These are phyloP conservation scores for Linanthus parryae DNA, from an alignment of 148 eudicot species.

Conservation along the genomic window DNA sequence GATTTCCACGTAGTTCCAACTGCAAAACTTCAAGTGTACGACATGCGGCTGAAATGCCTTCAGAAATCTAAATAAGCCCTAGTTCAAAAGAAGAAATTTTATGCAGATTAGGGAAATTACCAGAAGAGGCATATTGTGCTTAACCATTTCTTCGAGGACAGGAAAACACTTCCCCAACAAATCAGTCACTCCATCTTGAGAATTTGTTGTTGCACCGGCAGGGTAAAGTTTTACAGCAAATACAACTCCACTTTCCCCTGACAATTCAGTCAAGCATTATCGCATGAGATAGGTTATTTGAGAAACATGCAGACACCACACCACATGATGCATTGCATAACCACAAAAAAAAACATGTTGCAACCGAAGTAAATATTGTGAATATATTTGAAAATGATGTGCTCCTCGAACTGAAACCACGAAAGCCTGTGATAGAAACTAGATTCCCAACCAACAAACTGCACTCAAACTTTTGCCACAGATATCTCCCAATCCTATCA, in stretches of 20 bases:
- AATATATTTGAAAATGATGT: no score
- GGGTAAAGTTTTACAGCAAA: slow-evolving; percentile 89
- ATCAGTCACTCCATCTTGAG: slow-evolving; percentile 99
- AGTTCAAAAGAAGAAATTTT: background rate
- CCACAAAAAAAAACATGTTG: background rate
- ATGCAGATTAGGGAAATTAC: slow-evolving; percentile 28
- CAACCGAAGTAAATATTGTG: background rate
- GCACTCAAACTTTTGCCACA: no score
- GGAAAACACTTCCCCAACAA: slow-evolving; percentile 85
- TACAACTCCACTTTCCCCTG: slow-evolving; percentile 86
- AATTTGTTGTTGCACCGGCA: slow-evolving; percentile 98
- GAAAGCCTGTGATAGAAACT: no score
- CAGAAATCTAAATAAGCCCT: no score
- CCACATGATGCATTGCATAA: background rate
- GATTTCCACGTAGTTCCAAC: no score
- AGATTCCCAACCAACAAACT: no score
- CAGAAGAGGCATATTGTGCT: slow-evolving; percentile 80
- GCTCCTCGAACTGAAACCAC: no score
- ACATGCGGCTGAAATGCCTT: no score
- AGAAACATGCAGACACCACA: background rate
- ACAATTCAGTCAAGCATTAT: background rate
- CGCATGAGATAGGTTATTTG: background rate
- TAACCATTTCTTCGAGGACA: slow-evolving; percentile 85
- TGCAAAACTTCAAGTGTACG: no score
- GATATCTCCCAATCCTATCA: no score